Conservation (phyloP, 1,139 yeast species). For the Candida sp. region DNA sequence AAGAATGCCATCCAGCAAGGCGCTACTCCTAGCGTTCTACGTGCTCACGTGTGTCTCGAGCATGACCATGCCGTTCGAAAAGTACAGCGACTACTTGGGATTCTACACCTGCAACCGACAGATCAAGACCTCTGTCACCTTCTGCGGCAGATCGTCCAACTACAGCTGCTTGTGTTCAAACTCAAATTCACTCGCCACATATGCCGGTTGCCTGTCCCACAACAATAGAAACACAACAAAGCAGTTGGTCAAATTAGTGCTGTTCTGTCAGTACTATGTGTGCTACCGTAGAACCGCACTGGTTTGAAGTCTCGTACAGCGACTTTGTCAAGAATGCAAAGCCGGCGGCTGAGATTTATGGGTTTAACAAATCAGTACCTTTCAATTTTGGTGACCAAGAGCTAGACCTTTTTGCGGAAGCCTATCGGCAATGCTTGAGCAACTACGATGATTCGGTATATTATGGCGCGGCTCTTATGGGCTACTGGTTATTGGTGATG, state of each 20-base stretch:
- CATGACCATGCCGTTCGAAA: too few relatives aligned
- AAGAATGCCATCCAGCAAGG: too few relatives aligned
- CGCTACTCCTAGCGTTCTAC: too few relatives aligned
- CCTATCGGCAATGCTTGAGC: constrained; percentile 34
- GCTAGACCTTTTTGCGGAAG: constrained; percentile 17
- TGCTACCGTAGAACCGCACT: constrained; percentile 18
- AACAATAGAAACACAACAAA: constrained; percentile 5
- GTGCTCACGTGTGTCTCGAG: too few relatives aligned
- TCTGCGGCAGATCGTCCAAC: constrained; percentile 12
- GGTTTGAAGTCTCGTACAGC: constrained; percentile 19
- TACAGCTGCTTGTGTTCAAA: constrained; percentile 16
- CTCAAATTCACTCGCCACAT: constrained; percentile 18
- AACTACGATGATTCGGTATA: constrained; percentile 44
- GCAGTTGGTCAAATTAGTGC: neutral
- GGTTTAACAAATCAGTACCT: constrained; percentile 28
- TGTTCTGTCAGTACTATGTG: constrained; percentile 9
- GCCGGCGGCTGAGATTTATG: constrained; percentile 20
- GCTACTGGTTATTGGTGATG: constrained; percentile 53
- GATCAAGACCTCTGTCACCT: constrained; percentile 16
- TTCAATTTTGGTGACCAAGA: constrained; percentile 19
- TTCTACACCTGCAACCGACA: constrained; percentile 23
- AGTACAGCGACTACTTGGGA: neutral
- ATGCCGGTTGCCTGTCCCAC: constrained; percentile 19
- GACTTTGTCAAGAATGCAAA: constrained; percentile 23
- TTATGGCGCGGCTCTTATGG: constrained; percentile 52